Evolutionary conservation across 1,284 basidiomycete genomes (phyloP), one percentile per base, ranked within the genome.

Genomic region (Agaricales sp.): DNA sequence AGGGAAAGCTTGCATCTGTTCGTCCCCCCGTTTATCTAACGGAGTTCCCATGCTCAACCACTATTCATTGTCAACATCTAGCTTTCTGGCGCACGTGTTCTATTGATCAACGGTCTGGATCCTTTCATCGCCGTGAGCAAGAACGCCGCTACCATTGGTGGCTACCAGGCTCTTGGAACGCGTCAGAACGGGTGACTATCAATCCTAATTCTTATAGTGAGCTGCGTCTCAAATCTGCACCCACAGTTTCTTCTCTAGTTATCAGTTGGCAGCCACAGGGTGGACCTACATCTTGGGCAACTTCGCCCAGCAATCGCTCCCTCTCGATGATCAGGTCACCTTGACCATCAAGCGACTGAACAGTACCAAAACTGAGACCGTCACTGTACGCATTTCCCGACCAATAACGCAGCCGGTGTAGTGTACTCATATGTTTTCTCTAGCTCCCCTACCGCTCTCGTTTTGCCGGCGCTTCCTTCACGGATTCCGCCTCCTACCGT

Each of bases 231-330:
- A 25, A 24, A 26, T 38, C 25, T 48, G 16, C 4, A 49, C 11
- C 24, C 30, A 13, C 47, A 67, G 67, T 24, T 70, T 69, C 61
- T 71, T 70, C 58, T 60, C 69, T 21, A 68, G 65, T 49, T 70
- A 70, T 55, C 55, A 63, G 45, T 56, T 58, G 18, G 62, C 58
- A 1, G 58, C 67, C 2, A 55, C 56, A 4, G 70, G 72, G 3
- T 81, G 78, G 77, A 69, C 62, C 2, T 83, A 83, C 54, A 58
- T 70, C 51, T 67, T 81, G 70, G 79, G 79, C 14, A 75, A 81
- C 52, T 82, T 82, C 58, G 79, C 78, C 1, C 73, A 76, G 52
- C 70, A 75, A 54, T 66, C 74, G 1, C 69, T 80, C 20, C 79
- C 80, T 2, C 60, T 80, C 16, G 62, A 60, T 22, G 78, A 82